Conservation (phyloP, 257 asterid genomes). For the Solanum lignicaule region DNA sequence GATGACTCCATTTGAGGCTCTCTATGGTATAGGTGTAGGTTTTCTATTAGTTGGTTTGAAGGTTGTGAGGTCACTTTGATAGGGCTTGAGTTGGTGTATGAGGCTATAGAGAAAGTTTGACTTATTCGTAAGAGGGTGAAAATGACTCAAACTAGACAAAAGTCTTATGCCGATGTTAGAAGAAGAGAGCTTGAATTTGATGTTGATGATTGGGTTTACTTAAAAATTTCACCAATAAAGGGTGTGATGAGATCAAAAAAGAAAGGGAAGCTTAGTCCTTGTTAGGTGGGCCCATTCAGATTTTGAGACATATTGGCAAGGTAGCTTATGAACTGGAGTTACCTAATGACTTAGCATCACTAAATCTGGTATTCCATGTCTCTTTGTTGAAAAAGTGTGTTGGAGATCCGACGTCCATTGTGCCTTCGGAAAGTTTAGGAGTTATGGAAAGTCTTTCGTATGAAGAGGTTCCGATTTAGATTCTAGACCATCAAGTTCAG, state of each 20-base stretch:
- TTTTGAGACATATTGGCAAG: neutral
- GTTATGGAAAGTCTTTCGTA: too few species aligned
- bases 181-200: neutral
- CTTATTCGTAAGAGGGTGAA: neutral
- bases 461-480: neutral
- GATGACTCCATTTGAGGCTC: neutral
- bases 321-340: neutral
- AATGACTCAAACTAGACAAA: neutral
- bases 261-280: neutral
- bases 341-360: neutral
- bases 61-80: neutral
- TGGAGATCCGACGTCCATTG: too few species aligned
- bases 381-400: neutral
- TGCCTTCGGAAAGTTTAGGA: neutral
- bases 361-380: neutral
- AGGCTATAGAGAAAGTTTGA: too few species aligned
- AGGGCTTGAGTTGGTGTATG: neutral
- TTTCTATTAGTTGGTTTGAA: neutral
- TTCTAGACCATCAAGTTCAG: neutral
- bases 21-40: neutral
- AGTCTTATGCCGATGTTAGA: neutral
- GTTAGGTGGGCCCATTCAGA: neutral
- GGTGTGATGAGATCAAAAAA: neutral
- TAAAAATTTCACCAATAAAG: neutral
- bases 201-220: neutral